Evolutionary conservation across 1,284 basidiomycete species (phyloP), one percentile per base, ranked within the genome.

Genomic region (Vanrija humicola): DNA sequence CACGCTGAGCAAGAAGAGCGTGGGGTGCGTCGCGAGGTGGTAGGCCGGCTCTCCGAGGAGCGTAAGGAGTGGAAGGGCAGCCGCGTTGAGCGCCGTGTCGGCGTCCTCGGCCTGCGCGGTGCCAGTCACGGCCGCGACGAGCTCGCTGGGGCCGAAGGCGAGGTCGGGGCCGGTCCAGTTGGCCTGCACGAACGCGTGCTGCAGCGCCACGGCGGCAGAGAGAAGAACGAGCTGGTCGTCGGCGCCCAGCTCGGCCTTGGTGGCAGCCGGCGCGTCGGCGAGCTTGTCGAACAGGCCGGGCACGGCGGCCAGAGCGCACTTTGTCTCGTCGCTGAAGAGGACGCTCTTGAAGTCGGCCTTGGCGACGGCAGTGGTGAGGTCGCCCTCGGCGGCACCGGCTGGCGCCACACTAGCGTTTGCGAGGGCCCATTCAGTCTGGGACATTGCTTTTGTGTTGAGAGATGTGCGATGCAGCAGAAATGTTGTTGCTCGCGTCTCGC

Each of bases 161-260:
- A 96, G 81, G 66, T 90, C 83, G 1, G 96, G 96, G 1, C 96
- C 96, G 0, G 94, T 98, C 92, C 92, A 99, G 76, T 99, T 99
- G 38, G 82, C 82, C 74, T 98, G 96, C 0, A 95, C 81, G 77
- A 95, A 99, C 0, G 89, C 84, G 62, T 96, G 90, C 26, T 98
- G 79, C 53, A 86, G 86, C 5, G 90, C 86, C 3, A 94, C 81
- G 0, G 85, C 91, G 1, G 91, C 64, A 15, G 82, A 73, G 38
- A 98, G 80, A 39, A 82, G 61, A n/a, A 85, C 65, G 66, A 88
- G 85, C 26, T 75, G 70, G 44, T 75, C 74, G 18, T 64, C 53
- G n/a, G 53, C 55, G 3, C 21, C 42, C 4, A 54, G 45, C 12
- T 39, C n/a, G 18, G 19, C 7, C 19, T 16, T 49, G 42, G 25